Evolutionary conservation across 257 asterid species (phyloP), one percentile per base, ranked within the genome.

Genomic region (Nicotiana tomentosiformis): DNA sequence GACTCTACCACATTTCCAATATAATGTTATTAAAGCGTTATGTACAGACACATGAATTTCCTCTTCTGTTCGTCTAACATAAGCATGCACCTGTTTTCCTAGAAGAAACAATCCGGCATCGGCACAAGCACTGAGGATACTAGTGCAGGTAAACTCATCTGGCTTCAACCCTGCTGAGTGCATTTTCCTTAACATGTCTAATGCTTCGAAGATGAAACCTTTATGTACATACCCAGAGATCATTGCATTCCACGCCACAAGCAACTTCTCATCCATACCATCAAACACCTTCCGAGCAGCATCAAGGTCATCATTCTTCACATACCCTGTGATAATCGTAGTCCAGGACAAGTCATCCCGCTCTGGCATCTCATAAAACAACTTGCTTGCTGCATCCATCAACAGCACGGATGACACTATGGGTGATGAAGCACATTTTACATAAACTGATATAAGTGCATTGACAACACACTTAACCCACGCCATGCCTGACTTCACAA

Each of bases 211-310:
- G 65, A 91, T 83, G 79, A 89, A 79, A 16, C 93, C 95, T 81
- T 91, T 88, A 61, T 90, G 95, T 78, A 87, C 95, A 84, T 91
- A 92, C 23, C 95, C 97, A 43, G 97, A 92, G 81, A 92, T 91
- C 93, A 92, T 91, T 32, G 97, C 90, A 86, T 92, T 92, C 97
- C 97, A 92, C 11, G 91, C 92, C 84, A 90, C 97, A 77, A 90
- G 91, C 81, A 92, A 81, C 77, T 90, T 87, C 62, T 90, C 92
- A 80, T 91, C 91, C 95, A 92, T 91, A 83, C 90, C 91, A 6
- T 91, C 85, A 39, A 92, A 91, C 83, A 91, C 87, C 83, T 89
- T 88, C 77, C 90, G 88, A 62, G 97, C 97, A 43, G 90, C 84
- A 85, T 74, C 89, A 77, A 92, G 89, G 79, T 92, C 86, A 70